phyloP scores from a whole-genome alignment of 2,329 filamentous ascomycete species.

The Fusarium sp. region DNA sequence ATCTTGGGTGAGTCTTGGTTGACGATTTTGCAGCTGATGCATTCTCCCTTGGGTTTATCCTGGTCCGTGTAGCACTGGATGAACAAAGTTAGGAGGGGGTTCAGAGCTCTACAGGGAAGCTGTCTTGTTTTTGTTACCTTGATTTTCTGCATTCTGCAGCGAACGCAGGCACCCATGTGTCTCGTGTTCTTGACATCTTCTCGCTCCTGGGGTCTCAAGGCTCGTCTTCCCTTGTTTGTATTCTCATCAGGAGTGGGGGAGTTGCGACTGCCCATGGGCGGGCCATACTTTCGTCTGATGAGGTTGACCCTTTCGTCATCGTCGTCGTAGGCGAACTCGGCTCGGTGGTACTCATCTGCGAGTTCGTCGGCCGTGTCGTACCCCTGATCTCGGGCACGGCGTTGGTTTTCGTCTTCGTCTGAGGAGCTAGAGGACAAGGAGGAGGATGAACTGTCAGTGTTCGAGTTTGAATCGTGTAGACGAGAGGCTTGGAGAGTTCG shows the following conservation, averaged over 20 bases:
- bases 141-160: constrained; percentile 37
- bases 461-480: neutral
- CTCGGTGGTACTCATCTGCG: neutral
- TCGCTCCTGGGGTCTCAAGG: constrained; percentile 1
- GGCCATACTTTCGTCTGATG: neutral
- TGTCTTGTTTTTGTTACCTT: constrained; percentile 21
- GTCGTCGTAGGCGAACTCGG: neutral
- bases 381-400: neutral
- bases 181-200: constrained; percentile 6
- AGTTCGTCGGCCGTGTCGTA: neutral
- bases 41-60: constrained; percentile 46
- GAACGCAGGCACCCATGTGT: constrained; percentile 27
- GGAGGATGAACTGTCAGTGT: neutral
- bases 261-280: neutral
- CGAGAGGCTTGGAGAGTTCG: neutral
- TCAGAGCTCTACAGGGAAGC: too few relatives aligned
- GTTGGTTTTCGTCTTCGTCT: neutral
- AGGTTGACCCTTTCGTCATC: constrained; percentile 5
- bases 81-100: constrained; percentile 2
- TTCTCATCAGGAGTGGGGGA: neutral
- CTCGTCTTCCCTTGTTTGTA: neutral
- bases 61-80: constrained; percentile 53
- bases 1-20: constrained; percentile 55
- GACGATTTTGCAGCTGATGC: constrained; percentile 52
- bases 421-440: neutral